Evolutionary conservation across 148 eudicot species (phyloP).

Genomic region (Camellia sinensis): DNA sequence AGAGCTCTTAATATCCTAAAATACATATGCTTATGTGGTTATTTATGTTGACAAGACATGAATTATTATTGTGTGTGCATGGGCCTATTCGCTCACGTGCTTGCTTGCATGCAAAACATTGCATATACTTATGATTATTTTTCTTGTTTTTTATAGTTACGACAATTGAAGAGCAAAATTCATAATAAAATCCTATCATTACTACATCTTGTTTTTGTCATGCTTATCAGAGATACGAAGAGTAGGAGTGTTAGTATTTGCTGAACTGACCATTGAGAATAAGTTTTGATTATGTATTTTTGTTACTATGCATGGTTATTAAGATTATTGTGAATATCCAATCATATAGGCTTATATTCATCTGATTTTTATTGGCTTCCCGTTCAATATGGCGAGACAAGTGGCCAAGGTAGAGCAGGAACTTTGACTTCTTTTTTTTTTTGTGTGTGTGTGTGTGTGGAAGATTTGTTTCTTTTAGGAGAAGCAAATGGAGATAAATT

Average conservation of each 20-base stretch:
- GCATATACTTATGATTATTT: too few relatives aligned
- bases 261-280: background rate
- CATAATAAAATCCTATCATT: too few relatives aligned
- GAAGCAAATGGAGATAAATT: background rate
- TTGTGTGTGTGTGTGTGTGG: background rate
- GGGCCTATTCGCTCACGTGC: background rate
- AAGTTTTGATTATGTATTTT: background rate
- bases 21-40: background rate
- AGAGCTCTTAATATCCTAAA: background rate
- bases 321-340: background rate
- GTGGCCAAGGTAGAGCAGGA: background rate
- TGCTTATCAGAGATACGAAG: background rate
- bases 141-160: background rate
- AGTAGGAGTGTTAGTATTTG: background rate
- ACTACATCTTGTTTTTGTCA: background rate
- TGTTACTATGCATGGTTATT: background rate
- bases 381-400: background rate
- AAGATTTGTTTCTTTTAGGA: background rate
- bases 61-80: background rate
- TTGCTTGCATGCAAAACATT: background rate
- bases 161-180: background rate
- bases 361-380: background rate
- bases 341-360: background rate
- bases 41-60: background rate
- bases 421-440: background rate